Evolutionary conservation across 345 rosid species (phyloP).

Genomic region (Arabis hirsuta): DNA sequence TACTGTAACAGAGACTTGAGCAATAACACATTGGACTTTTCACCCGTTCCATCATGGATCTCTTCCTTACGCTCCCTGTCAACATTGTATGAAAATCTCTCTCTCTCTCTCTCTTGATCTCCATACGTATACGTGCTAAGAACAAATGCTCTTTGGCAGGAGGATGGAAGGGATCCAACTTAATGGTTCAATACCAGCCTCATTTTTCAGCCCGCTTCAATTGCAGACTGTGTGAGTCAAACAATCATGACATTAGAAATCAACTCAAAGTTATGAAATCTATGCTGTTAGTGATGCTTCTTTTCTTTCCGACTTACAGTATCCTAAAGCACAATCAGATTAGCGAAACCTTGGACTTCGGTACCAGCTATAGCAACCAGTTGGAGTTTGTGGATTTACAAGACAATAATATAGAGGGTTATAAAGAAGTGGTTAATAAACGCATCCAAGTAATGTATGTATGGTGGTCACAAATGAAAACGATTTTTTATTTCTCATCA

Average conservation of each 20-base stretch:
- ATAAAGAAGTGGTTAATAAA: conserved; percentile 23
- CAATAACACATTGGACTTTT: conserved; percentile 62
- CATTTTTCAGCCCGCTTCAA: conserved; percentile 56
- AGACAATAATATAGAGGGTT: conserved; percentile 49
- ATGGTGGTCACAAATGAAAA: background rate
- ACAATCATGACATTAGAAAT: background rate
- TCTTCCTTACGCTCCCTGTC: conserved; percentile 53
- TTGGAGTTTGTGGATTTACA: conserved; percentile 64
- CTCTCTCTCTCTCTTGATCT: conserved; percentile 12
- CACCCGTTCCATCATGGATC: conserved; percentile 69
- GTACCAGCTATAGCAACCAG: conserved; percentile 48
- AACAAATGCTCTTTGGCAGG: conserved; percentile 49
- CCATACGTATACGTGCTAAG: conserved; percentile 4
- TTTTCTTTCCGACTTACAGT: conserved; percentile 39
- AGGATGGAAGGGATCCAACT: conserved; percentile 59
- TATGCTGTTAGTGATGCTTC: background rate
- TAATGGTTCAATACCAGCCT: conserved; percentile 57
- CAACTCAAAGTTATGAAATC: background rate
- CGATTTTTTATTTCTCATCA: background rate
- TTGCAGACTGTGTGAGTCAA: conserved; percentile 76
- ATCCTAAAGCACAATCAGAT: conserved; percentile 55
- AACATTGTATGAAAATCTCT: conserved; percentile 64
- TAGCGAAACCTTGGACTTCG: conserved; percentile 59
- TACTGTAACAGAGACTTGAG: conserved; percentile 69
- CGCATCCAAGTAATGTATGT: conserved; percentile 58